Evolutionary conservation across 352 stramenopile species (phyloP), one percentile per base, ranked within the genome.

Genomic region (Globisporangium yorkense): DNA sequence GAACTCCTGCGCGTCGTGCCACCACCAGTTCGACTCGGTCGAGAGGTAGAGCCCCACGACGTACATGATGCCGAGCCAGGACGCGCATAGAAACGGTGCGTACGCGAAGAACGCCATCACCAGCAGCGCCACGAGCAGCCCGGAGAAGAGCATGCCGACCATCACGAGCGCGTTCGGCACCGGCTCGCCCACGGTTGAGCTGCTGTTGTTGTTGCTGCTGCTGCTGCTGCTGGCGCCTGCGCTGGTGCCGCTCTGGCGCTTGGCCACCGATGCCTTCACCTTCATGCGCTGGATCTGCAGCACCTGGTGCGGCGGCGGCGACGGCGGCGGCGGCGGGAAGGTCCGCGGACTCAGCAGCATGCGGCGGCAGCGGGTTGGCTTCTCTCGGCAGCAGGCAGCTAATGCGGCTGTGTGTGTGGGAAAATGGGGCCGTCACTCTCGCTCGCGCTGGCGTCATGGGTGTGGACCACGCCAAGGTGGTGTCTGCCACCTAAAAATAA

Each of bases 1-100:
- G 63, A 98, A 98, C 74, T 98, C 95, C 62, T 96, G 85, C 18
- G 87, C 84, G 59, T 94, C 79, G 70, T 94, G 84, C 77, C 82
- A 93, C 55, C 82, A 79, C 84, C 84, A 95, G 44, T 88, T 86
- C 45, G 77, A 87, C 54, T 94, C 84, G 44, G 80, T 92, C 31
- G 80, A 86, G 57, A 94, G 66, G 63, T 91, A 94, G 20, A 94
- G 67, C 5, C 74, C 77, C 39, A 94, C 81, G 58, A 94, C 75
- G 61, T 94, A 92, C 61, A 91, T 68, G 54, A 94, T 86, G 37
- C 77, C 84, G 56, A 90, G 67, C 76, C 80, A 92, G 10, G 80
- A 91, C 46, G 77, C 80, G 52, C 84, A 94, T 33, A 94, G 63
- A 45, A 94, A 67, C 31, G 84, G 84, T 37, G 84, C 84, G 51